A percentile compares a stretch with the other conserved stretches of the same genome.
phyloP scores from a whole-genome alignment of 805 yeast species.

The Kodamaea sagamina region DNA sequence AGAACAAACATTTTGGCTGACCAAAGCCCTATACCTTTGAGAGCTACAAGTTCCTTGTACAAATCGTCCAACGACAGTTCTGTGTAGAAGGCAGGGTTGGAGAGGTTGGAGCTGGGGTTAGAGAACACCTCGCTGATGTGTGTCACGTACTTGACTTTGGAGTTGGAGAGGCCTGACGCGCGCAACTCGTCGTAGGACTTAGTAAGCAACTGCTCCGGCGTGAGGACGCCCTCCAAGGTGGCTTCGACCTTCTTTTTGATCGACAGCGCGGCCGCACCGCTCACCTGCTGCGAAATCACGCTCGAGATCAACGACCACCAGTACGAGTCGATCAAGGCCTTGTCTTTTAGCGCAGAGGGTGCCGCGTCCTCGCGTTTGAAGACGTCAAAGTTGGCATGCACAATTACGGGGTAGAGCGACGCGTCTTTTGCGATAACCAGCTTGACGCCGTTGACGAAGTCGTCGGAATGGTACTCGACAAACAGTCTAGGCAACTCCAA shows the following conservation, averaged over 20 bases:
- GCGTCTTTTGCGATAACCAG: conserved; percentile 35
- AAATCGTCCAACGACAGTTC: conserved; percentile 46
- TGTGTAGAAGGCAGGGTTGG: conserved; percentile 38
- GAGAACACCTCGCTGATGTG: conserved; percentile 56
- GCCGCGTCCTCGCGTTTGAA: conserved; percentile 17
- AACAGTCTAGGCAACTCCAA: conserved; percentile 27
- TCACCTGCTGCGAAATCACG: conserved; percentile 71
- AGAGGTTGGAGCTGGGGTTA: conserved; percentile 34
- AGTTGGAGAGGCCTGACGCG: conserved; percentile 64
- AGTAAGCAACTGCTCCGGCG: conserved; percentile 48
- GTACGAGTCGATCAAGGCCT: conserved; percentile 28
- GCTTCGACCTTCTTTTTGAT: conserved; percentile 51
- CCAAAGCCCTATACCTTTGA: conserved; percentile 85
- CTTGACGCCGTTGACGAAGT: conserved; percentile 35
- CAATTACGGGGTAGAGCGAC: conserved; percentile 35
- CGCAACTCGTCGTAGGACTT: conserved; percentile 52
- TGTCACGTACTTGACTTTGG: conserved; percentile 65
- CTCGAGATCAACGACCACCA: conserved; percentile 41
- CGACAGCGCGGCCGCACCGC: conserved; percentile 77
- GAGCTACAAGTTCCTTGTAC: conserved; percentile 46
- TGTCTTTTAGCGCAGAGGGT: neutral
- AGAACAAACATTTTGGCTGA: conserved; percentile 83
- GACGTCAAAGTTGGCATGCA: conserved; percentile 28
- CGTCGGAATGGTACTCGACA: conserved; percentile 32
- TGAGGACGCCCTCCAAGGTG: conserved; percentile 46